phyloP scores from a whole-genome alignment of 306 rosid genomes.

The Pueraria montana region DNA sequence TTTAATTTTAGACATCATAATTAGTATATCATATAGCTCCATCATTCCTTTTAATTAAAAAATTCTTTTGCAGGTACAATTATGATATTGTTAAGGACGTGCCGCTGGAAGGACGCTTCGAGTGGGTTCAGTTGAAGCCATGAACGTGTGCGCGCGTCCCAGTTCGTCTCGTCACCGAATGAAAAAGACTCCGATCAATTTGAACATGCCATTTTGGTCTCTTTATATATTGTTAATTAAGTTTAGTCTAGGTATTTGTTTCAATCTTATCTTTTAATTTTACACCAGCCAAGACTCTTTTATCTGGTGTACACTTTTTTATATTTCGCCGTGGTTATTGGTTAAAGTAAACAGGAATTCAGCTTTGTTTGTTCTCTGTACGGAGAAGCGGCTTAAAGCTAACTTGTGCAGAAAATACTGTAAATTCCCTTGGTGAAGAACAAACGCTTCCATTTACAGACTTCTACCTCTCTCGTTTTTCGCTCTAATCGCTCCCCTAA shows the following conservation, averaged over 20 bases:
- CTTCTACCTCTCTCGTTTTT: slow-evolving; percentile 28
- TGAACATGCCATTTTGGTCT: slow-evolving; percentile 41
- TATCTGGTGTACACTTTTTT: slow-evolving; percentile 58
- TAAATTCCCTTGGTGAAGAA: slow-evolving; percentile 55
- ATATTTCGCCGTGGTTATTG: slow-evolving; percentile 22
- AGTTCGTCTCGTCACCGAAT: neutral
- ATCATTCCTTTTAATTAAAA: slow-evolving; percentile 17
- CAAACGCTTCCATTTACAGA: slow-evolving; percentile 45
- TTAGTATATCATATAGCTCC: neutral
- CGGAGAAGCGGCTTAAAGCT: slow-evolving; percentile 36
- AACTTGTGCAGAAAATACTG: slow-evolving; percentile 53
- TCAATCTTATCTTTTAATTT: slow-evolving; percentile 1
- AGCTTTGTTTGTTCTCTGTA: slow-evolving; percentile 57
- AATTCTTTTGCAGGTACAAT: slow-evolving; percentile 71
- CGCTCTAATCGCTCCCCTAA: slow-evolving; percentile 45
- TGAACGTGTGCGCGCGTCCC: slow-evolving; percentile 39
- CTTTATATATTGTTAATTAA: slow-evolving; percentile 43
- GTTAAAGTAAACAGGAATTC: slow-evolving; percentile 26
- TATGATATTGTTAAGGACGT: slow-evolving; percentile 77
- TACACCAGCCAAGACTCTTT: slow-evolving; percentile 33
- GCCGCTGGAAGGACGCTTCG: slow-evolving; percentile 90
- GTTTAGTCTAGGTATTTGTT: slow-evolving; percentile 51
- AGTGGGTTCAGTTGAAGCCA: slow-evolving; percentile 85
- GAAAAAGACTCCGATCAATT: slow-evolving; percentile 23
- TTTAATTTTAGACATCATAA: neutral